Base-by-base conservation (phyloP, 371 early-diverging fungal species). In the Apophysomyces ossiformis region DNA sequence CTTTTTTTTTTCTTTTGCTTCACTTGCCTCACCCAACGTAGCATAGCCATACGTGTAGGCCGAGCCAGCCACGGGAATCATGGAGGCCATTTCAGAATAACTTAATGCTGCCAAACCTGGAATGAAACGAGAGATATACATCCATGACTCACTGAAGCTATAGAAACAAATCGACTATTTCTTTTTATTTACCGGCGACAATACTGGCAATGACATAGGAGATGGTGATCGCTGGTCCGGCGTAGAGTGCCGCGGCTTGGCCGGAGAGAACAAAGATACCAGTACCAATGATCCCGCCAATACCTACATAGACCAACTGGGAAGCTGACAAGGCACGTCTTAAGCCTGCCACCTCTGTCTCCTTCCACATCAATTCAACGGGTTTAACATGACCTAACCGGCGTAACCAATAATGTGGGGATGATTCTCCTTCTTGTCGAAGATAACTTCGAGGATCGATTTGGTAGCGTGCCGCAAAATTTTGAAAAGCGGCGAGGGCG, bases 11-110 rank as follows among this genome's bases (percentile, higher is more conserved):
- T 26, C 32, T 26, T 26, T 26, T 26, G 32, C 32, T 26, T 26
- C 32, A 63, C 64, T 32, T 71, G 67, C 71, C 60, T 93, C 93
- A 32, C 93, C 93, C 76, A 93, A 80, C 0, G 92, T 91, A 4
- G 92, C 90, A 60, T 92, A 93, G 12, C 90, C 82, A 61, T 90
- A 93, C 0, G 93, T 89, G 68, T 92, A 93, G 9, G 92, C 89
- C 0, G 92, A 92, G 18, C 93, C 93, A 18, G 92, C 82, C 11
- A 92, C 85, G 5, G 93, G 93, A 46, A 93, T 87, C 88, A 89
- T 88, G 15, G 90, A 85, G 1, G 93, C 87, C 78, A 93, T 78
- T 76, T 93, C 93, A 35, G 91, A 85, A 67, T 93, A 93, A 54
- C 89, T 90, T 2, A 93, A 77, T 0, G 90, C 91, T 5, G 92